Percentiles rank a stretch among this genome's conserved stretches.
Evolutionary conservation across 495 filamentous ascomycete species (phyloP).

Genomic region (Aspergillus panamensis): DNA sequence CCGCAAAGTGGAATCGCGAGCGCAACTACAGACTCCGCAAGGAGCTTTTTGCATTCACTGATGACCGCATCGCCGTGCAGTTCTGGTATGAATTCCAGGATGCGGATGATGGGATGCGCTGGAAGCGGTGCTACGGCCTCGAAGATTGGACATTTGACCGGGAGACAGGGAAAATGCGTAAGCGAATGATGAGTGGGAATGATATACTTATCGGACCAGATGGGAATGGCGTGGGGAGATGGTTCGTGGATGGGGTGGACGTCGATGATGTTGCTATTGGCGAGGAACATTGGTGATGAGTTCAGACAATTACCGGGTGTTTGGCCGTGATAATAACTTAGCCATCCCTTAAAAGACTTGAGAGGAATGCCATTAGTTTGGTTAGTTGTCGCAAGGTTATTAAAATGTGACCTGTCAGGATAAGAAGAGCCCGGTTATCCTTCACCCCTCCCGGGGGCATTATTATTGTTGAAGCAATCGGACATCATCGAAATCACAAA

Average conservation of each 20-base stretch:
- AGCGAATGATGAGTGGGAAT: slow-evolving; percentile 90
- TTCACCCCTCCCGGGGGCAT: no score
- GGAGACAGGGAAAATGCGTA: slow-evolving; percentile 71
- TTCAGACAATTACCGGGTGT: neutral
- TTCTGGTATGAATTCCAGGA: slow-evolving; percentile 94
- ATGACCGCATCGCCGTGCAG: slow-evolving; percentile 69
- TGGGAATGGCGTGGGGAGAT: slow-evolving; percentile 48
- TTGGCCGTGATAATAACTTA: neutral
- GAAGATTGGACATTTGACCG: slow-evolving; percentile 88
- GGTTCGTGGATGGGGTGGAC: slow-evolving; percentile 65
- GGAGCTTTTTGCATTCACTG: slow-evolving; percentile 69
- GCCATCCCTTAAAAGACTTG: no score
- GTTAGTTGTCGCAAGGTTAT: neutral
- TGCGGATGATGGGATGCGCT: slow-evolving; percentile 59
- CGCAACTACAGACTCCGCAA: slow-evolving; percentile 74
- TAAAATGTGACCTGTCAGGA: neutral
- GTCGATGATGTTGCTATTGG: slow-evolving; percentile 68
- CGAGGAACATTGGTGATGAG: slow-evolving; percentile 68
- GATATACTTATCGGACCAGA: slow-evolving; percentile 63
- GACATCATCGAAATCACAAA: no score
- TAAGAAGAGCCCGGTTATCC: neutral
- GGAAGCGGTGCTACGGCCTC: slow-evolving; percentile 87
- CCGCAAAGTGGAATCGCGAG: slow-evolving; percentile 74
- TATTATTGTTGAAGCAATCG: no score
- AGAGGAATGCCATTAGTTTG: neutral